phyloP scores from a whole-genome alignment of 2,329 filamentous ascomycete species.

The Magnaporthales sp. region DNA sequence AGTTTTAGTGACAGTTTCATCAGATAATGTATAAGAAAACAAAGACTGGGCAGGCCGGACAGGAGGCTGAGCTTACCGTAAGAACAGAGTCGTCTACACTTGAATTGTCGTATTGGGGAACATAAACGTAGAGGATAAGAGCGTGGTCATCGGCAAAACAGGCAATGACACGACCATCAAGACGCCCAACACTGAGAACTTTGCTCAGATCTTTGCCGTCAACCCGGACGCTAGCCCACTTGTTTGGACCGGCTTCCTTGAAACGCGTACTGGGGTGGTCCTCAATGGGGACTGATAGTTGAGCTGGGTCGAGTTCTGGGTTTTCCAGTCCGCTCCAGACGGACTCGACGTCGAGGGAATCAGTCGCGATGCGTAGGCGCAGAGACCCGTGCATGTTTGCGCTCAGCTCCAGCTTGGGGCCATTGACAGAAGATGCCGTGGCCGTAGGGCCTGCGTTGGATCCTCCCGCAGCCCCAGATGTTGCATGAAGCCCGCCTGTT shows the following conservation, averaged over 20 bases:
- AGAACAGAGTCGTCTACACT: conserved; percentile 62
- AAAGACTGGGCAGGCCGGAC: not conserved
- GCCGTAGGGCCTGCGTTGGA: conserved; percentile 10
- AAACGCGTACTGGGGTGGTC: conserved; percentile 79
- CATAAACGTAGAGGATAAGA: conserved; percentile 74
- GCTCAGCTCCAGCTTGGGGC: conserved; percentile 71
- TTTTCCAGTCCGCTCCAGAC: conserved; percentile 82
- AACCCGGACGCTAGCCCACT: conserved; percentile 83
- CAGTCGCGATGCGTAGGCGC: conserved; percentile 70
- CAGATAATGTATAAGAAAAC: not conserved
- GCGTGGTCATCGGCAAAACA: conserved; percentile 79
- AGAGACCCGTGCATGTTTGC: conserved; percentile 93
- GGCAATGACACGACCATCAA: conserved; percentile 87
- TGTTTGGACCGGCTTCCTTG: conserved; percentile 65
- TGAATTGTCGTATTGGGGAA: conserved; percentile 61
- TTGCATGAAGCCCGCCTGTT: conserved; percentile 6
- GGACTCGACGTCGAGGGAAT: conserved; percentile 76
- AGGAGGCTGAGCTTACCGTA: conserved; percentile 45
- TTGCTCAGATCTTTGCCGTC: conserved; percentile 92
- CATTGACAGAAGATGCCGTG: conserved; percentile 16
- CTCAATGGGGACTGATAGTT: conserved; percentile 62
- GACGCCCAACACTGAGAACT: conserved; percentile 83
- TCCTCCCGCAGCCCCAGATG: conserved; percentile 17
- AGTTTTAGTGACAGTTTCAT: not conserved
- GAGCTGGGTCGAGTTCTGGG: conserved; percentile 73